Percentiles rank a stretch among this genome's conserved stretches.
These are phyloP conservation scores for Colletotrichum spinosum DNA, from an alignment of 2,329 filamentous ascomycete genomes.

Conservation along the genomic window DNA sequence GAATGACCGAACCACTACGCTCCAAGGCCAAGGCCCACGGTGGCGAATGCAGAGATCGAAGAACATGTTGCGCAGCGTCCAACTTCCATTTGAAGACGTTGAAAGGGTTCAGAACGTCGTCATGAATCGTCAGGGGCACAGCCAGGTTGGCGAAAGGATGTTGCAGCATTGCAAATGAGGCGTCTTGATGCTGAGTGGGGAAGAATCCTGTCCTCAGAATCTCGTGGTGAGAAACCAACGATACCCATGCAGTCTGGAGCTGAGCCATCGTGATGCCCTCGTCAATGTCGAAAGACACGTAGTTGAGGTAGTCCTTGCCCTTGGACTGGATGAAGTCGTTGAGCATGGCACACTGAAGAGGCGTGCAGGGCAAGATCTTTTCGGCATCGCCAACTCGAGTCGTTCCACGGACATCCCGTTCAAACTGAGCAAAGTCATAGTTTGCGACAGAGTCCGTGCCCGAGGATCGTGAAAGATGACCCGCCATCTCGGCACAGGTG, in stretches of 20 bases:
- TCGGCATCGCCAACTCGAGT: constrained; percentile 56
- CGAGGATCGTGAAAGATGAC: constrained; percentile 16
- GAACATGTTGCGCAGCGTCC: constrained; percentile 45
- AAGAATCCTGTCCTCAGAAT: constrained; percentile 84
- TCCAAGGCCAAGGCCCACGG: constrained; percentile 73
- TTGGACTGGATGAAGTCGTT: constrained; percentile 76
- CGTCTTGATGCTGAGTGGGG: constrained; percentile 67
- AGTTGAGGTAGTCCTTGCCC: constrained; percentile 81
- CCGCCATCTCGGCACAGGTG: constrained; percentile 55
- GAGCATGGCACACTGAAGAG: constrained; percentile 83
- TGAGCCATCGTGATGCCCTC: constrained; percentile 48
- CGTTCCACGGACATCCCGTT: constrained; percentile 42
- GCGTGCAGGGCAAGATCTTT: constrained; percentile 79
- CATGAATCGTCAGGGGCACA: constrained; percentile 39
- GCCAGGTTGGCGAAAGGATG: constrained; percentile 49
- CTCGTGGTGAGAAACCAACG: constrained; percentile 65
- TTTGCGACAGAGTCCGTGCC: not conserved
- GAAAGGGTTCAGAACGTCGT: constrained; percentile 39
- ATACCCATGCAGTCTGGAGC: constrained; percentile 70
- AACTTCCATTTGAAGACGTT: constrained; percentile 52
- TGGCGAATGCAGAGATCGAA: constrained; percentile 61
- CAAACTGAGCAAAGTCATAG: constrained; percentile 57
- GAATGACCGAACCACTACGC: constrained; percentile 37
- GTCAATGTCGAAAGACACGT: constrained; percentile 66
- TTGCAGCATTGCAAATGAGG: constrained; percentile 81